Evolutionary conservation across 129 eudicot genomes (phyloP).

Genomic region (Chrysanthemum makinoi): DNA sequence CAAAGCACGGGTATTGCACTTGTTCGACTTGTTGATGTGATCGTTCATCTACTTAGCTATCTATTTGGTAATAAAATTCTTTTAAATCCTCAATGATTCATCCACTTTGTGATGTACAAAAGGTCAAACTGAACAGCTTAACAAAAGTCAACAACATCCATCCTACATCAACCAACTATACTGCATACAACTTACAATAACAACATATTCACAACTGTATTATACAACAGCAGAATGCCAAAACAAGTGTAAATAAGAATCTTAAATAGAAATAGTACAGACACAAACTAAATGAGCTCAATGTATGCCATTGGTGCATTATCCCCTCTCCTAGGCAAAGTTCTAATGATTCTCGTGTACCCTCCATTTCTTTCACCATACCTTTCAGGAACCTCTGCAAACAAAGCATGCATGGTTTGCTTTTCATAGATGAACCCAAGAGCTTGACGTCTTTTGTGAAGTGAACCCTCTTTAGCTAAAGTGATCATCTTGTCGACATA

Average conservation of each 20-base stretch:
- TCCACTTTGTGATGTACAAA: too few species aligned
- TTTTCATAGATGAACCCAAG: conserved; percentile 89
- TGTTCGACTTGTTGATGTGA: too few species aligned
- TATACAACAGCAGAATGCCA: conserved; percentile 21
- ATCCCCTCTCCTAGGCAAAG: conserved; percentile 93
- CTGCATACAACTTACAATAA: not conserved
- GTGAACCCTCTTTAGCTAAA: conserved; percentile 86
- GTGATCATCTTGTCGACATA: conserved; percentile 89
- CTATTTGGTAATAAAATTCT: too few species aligned
- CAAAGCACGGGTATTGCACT: too few species aligned
- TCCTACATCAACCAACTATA: too few species aligned
- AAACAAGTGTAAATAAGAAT: not conserved
- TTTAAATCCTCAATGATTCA: too few species aligned
- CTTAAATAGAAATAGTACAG: not conserved
- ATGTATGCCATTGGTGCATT: conserved; percentile 97
- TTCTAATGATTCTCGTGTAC: conserved; percentile 78
- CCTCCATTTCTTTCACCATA: conserved; percentile 96
- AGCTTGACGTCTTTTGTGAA: conserved; percentile 93
- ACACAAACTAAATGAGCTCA: conserved; percentile 67
- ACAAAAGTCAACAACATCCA: too few species aligned
- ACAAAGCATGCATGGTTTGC: conserved; percentile 83
- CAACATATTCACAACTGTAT: conserved; percentile 22
- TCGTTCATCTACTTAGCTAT: too few species aligned
- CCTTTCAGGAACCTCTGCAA: conserved; percentile 88
- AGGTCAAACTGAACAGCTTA: too few species aligned